phyloP scores from a whole-genome alignment of 805 yeast species.

The Myxozyma neglecta region DNA sequence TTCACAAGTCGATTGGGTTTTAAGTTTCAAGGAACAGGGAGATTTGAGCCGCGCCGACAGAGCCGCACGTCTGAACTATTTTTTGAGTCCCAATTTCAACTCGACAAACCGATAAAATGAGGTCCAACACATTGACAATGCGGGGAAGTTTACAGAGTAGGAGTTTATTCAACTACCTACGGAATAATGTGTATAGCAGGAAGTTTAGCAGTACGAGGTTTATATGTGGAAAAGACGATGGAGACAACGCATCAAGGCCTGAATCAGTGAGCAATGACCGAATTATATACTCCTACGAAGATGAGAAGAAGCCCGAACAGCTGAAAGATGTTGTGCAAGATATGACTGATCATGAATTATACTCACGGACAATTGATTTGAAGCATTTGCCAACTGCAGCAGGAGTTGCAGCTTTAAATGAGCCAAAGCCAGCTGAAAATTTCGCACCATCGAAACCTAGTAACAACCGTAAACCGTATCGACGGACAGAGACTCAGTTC shows the following conservation, averaged over 20 bases:
- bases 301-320: background rate
- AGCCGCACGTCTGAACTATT: too few relatives aligned
- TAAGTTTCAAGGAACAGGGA: background rate
- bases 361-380: background rate
- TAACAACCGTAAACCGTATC: background rate
- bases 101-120: too few relatives aligned
- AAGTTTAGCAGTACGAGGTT: too few relatives aligned
- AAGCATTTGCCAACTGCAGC: background rate
- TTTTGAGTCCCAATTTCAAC: too few relatives aligned
- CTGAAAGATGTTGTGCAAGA: background rate
- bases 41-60: background rate
- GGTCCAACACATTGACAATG: too few relatives aligned
- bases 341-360: background rate
- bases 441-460: background rate
- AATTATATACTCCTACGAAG: too few relatives aligned
- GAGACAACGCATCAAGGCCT: too few relatives aligned
- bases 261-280: too few relatives aligned
- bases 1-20: background rate
- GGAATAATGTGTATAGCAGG: too few relatives aligned
- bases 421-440: background rate
- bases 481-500: conserved; percentile 39
- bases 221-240: too few relatives aligned
- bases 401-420: background rate
- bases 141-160: too few relatives aligned
- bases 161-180: too few relatives aligned